Base-by-base conservation (phyloP, 2,329 filamentous ascomycete genomes). In the Didymella sp. region DNA sequence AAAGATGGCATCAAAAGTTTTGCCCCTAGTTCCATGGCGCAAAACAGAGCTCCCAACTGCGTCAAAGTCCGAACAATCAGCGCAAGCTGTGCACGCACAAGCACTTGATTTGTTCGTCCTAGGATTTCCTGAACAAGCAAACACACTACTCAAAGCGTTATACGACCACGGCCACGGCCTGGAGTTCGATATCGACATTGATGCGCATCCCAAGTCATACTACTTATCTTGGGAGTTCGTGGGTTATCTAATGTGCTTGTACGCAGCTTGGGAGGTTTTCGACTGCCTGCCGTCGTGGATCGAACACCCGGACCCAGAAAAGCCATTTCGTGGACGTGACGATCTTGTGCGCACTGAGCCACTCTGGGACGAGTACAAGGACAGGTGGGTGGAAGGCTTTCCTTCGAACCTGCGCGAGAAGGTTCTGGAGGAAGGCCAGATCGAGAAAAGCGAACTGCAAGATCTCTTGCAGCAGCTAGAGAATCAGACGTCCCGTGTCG, bases 41-140 rank as follows among this genome's bases (percentile, higher is more conserved):
- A 55, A 41, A 17, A 55, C 33, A 7, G 24, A 37, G 2, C 51
- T 60, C n/a, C 33, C 52, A 11, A 54, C 12, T 4, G 21, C 35
- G 37, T 37, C 40, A 2, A 33, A 44, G 7, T 43, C 46, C 8
- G 8, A 24, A 27, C 17, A 41, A 5, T 37, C 53, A n/a, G 28
- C 28, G 15, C 31, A 28, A 3, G 22, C 37, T 15, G 43, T 46
- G 2, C 49, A 54, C 21, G 28, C 51, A 5, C 27, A 35, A 22
- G 58, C 54, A 13, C 50, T 58, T 15, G 42, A 51, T 17, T 22
- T 55, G 6, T 58, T 51, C 7, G 37, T 42, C 11, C 33, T 55
- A 8, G 50, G 50, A 6, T 58, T 27, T 13, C 12, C 21, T 13
- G 19, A 46, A 4, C 30, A 50, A 35, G 53, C 49, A 27, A 53